Conservation (phyloP, 331 rosid genomes). For the Malus hybrid region DNA sequence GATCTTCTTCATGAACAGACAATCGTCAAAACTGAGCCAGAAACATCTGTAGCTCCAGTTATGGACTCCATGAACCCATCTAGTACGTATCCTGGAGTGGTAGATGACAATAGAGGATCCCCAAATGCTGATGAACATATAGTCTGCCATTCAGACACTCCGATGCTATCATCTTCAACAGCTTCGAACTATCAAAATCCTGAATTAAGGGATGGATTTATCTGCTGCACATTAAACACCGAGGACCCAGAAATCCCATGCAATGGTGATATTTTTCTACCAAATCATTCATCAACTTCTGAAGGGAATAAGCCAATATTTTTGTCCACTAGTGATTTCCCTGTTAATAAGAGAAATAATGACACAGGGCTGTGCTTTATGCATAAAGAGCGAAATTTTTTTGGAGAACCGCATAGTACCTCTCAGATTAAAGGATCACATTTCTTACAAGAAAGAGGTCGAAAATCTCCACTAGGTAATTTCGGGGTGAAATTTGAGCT, state of each 20-base stretch:
- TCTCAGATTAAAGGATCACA: slow-evolving; percentile 41
- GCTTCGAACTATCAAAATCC: slow-evolving; percentile 38
- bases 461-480: slow-evolving; percentile 22
- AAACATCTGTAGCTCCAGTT: slow-evolving; percentile 24
- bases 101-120: slow-evolving; percentile 28
- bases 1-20: slow-evolving; percentile 35
- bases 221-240: slow-evolving; percentile 52
- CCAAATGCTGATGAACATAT: slow-evolving; percentile 27
- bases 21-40: slow-evolving; percentile 25
- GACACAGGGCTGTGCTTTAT: slow-evolving; percentile 29
- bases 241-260: slow-evolving; percentile 76
- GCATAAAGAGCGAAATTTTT: slow-evolving; percentile 38
- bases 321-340: slow-evolving; percentile 33
- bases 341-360: slow-evolving; percentile 26
- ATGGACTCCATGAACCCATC: slow-evolving; percentile 24
- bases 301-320: slow-evolving; percentile 29
- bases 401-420: slow-evolving; percentile 31
- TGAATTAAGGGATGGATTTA: slow-evolving; percentile 37
- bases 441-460: slow-evolving; percentile 22
- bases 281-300: slow-evolving; percentile 30
- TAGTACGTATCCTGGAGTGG: slow-evolving; percentile 28
- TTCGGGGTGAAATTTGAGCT: slow-evolving; percentile 34
- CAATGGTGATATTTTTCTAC: slow-evolving; percentile 70
- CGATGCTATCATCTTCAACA: slow-evolving; percentile 34
- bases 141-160: slow-evolving; percentile 29